Conservation (phyloP, 257 asterid genomes). For the Dorcoceras hygrometricum region DNA sequence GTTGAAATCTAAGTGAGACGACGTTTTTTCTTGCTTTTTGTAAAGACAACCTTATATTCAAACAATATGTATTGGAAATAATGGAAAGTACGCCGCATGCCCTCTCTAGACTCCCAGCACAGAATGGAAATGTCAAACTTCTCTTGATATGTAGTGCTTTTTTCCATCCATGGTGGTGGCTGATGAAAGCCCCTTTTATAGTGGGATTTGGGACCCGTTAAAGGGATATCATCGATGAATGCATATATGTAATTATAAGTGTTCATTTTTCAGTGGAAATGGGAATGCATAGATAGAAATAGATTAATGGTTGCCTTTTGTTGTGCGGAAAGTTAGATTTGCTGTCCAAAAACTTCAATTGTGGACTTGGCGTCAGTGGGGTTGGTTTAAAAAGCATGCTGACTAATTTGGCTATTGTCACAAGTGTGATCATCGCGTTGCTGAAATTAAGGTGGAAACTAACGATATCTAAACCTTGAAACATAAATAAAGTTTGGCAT, state of each 20-base stretch:
- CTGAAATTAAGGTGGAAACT: background rate
- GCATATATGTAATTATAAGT: conserved; percentile 33
- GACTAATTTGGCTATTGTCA: background rate
- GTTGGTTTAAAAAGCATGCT: background rate
- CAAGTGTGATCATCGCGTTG: background rate
- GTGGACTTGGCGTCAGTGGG: background rate
- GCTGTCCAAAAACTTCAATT: background rate
- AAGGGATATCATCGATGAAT: conserved; percentile 20
- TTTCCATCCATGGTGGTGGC: conserved; percentile 40
- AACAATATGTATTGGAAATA: conserved; percentile 34
- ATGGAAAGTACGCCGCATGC: conserved; percentile 27
- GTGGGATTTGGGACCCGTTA: conserved; percentile 62
- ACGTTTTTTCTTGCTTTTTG: conserved; percentile 26
- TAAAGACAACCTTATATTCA: conserved; percentile 30
- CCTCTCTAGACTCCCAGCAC: conserved; percentile 44
- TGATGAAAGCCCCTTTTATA: conserved; percentile 52
- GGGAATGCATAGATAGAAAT: conserved; percentile 35
- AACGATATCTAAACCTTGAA: too few relatives aligned
- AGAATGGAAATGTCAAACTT: conserved; percentile 46
- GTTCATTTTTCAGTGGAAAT: conserved; percentile 37
- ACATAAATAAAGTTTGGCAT: too few relatives aligned
- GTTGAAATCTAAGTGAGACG: conserved; percentile 40
- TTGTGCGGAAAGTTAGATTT: background rate
- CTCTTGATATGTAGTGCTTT: conserved; percentile 44
- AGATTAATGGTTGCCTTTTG: conserved; percentile 33